Conservation (phyloP, 2,329 filamentous ascomycete species). For the Gyromitra esculenta region DNA sequence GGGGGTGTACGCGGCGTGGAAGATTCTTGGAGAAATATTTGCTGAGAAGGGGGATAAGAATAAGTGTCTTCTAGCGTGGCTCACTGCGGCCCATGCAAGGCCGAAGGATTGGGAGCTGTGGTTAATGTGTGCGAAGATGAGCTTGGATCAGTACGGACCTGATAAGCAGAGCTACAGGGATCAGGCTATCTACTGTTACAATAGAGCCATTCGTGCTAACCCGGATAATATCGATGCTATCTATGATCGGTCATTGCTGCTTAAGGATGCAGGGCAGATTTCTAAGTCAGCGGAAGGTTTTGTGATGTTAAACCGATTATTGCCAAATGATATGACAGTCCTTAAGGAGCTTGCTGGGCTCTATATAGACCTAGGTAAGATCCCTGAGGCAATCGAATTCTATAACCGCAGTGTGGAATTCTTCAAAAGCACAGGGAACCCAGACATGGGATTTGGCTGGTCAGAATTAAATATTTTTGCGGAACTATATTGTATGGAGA, state of each 20-base stretch:
- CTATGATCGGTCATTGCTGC: slow-evolving; percentile 69
- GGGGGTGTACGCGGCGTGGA: slow-evolving; percentile 74
- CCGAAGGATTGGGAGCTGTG: slow-evolving; percentile 70
- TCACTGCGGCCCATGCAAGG: slow-evolving; percentile 71
- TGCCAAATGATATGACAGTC: slow-evolving; percentile 64
- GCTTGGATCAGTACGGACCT: slow-evolving; percentile 64
- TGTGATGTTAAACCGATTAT: slow-evolving; percentile 67
- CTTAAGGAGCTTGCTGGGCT: slow-evolving; percentile 59
- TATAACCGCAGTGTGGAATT: slow-evolving; percentile 59
- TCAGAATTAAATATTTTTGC: slow-evolving; percentile 85
- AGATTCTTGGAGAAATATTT: slow-evolving; percentile 70
- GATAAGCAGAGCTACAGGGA: slow-evolving; percentile 63
- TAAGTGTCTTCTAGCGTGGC: slow-evolving; percentile 69
- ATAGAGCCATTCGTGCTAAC: slow-evolving; percentile 69
- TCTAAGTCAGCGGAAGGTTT: slow-evolving; percentile 64
- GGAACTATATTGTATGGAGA: slow-evolving; percentile 76
- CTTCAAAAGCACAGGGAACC: slow-evolving; percentile 62
- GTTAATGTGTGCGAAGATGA: slow-evolving; percentile 70
- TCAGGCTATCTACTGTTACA: slow-evolving; percentile 70
- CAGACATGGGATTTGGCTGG: slow-evolving; percentile 69
- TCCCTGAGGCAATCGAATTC: slow-evolving; percentile 58
- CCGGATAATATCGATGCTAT: slow-evolving; percentile 69
- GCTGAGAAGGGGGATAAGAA: slow-evolving; percentile 69
- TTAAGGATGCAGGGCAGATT: slow-evolving; percentile 67
- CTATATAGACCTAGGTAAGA: slow-evolving; percentile 59